These are phyloP conservation scores for Marasmius sp. DNA, from an alignment of 1,284 basidiomycete species.

Conservation along the genomic window DNA sequence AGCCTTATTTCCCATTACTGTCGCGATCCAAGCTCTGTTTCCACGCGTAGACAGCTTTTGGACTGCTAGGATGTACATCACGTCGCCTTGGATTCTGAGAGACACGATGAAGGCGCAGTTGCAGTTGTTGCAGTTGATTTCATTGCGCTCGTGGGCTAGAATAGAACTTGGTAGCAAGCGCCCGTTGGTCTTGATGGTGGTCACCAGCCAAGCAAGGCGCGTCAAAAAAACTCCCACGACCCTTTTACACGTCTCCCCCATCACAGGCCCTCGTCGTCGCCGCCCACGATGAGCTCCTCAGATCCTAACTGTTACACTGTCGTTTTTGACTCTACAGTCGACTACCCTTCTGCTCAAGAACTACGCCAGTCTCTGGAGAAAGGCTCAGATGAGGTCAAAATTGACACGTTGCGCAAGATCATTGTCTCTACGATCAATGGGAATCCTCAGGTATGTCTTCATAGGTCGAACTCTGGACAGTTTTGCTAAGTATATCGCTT, in stretches of 20 bases:
- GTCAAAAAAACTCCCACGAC: not conserved
- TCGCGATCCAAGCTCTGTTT: too few relatives aligned
- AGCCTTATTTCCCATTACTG: too few relatives aligned
- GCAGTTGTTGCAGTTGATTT: too few relatives aligned
- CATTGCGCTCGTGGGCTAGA: too few relatives aligned
- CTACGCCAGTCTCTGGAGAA: slow-evolving; percentile 89
- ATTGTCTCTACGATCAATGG: slow-evolving; percentile 96
- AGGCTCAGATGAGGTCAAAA: slow-evolving; percentile 96
- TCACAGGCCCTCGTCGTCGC: not conserved
- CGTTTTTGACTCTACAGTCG: slow-evolving; percentile 77
- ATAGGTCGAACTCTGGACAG: slow-evolving; percentile 1
- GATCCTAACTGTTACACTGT: slow-evolving; percentile 83
- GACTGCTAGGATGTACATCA: too few relatives aligned
- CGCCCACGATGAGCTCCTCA: slow-evolving; percentile 26
- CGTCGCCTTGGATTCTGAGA: too few relatives aligned
- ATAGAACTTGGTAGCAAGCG: too few relatives aligned
- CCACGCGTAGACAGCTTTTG: too few relatives aligned
- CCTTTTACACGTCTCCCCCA: not conserved
- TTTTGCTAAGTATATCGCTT: slow-evolving; percentile 10
- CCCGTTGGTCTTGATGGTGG: not conserved
- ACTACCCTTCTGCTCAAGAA: slow-evolving; percentile 81
- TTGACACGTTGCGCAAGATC: slow-evolving; percentile 95
- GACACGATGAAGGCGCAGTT: too few relatives aligned
- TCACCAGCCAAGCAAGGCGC: not conserved
- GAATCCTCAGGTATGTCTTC: slow-evolving; percentile 67